phyloP scores from a whole-genome alignment of 306 rosid species.

The Rubus idaeus region DNA sequence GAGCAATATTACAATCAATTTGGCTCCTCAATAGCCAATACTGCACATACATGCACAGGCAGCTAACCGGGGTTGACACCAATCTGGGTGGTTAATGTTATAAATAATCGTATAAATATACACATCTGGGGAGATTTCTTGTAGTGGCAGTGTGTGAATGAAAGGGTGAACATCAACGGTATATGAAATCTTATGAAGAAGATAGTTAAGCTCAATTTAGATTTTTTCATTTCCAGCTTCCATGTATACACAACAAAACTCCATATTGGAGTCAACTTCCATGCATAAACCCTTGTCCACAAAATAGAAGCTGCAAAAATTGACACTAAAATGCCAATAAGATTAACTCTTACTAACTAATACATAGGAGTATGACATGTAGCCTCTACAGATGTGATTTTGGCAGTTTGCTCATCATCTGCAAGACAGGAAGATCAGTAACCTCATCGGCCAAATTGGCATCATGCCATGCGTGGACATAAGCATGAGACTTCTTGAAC shows the following conservation, averaged over 20 bases:
- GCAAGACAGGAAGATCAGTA: neutral
- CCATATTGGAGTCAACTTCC: neutral
- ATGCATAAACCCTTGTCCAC: neutral
- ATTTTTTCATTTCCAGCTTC: neutral
- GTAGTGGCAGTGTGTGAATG: neutral
- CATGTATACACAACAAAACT: neutral
- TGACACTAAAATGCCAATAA: neutral
- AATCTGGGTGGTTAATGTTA: too few species aligned
- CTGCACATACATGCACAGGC: too few species aligned
- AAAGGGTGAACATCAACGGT: neutral
- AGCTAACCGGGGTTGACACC: too few species aligned
- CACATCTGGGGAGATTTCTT: neutral
- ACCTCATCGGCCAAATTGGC: neutral
- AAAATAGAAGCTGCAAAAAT: neutral
- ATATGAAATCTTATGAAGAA: neutral
- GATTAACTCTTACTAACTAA: neutral
- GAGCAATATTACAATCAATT: too few species aligned
- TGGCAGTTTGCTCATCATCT: slow-evolving; percentile 1
- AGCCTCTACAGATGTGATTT: neutral
- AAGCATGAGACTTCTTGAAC: neutral
- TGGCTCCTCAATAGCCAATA: too few species aligned
- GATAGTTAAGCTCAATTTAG: neutral
- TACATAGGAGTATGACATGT: neutral
- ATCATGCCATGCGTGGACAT: neutral
- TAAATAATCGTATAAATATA: too few species aligned